A percentile compares a stretch with the other conserved stretches of the same genome.
Evolutionary conservation across 2,329 filamentous ascomycete genomes (phyloP).

Genomic region (Thermochaetoides dissita): DNA sequence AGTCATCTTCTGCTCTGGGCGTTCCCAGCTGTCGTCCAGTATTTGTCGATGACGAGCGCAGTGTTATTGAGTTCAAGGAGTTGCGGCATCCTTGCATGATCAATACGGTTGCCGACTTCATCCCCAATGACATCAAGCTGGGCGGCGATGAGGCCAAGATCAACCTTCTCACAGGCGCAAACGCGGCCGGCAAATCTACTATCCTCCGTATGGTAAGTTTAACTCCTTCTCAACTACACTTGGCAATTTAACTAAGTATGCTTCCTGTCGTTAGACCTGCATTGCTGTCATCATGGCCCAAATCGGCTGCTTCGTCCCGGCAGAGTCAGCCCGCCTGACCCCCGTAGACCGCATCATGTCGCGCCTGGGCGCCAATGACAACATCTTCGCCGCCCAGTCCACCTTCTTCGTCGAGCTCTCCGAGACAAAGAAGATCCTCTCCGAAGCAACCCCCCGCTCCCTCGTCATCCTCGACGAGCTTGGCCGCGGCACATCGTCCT

Average conservation of each 20-base stretch:
- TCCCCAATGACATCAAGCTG: constrained; percentile 83
- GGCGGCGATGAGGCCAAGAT: constrained; percentile 74
- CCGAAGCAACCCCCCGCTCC: constrained; percentile 83
- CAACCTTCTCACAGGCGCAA: constrained; percentile 84
- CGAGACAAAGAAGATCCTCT: constrained; percentile 94
- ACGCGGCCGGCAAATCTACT: constrained; percentile 94
- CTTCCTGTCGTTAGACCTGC: constrained; percentile 49
- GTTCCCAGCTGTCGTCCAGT: constrained; percentile 74
- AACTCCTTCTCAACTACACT: constrained; percentile 3
- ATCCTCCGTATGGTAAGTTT: constrained; percentile 73
- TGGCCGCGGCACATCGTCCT: constrained; percentile 84
- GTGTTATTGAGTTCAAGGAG: constrained; percentile 80
- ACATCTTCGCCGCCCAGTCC: constrained; percentile 94
- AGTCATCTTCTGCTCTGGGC: constrained; percentile 70
- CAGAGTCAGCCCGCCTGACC: constrained; percentile 66
- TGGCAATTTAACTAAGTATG: constrained; percentile 14
- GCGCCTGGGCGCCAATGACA: constrained; percentile 90
- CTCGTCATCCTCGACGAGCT: constrained; percentile 95
- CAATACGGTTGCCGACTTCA: constrained; percentile 80
- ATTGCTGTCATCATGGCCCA: constrained; percentile 96
- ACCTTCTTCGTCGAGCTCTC: constrained; percentile 97
- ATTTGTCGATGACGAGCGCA: constrained; percentile 77
- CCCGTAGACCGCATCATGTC: constrained; percentile 98
- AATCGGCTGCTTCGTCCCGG: constrained; percentile 85
- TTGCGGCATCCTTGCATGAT: constrained; percentile 92